Base-by-base conservation (phyloP, 164 flowering plant species). In the Aristolochia californica region DNA sequence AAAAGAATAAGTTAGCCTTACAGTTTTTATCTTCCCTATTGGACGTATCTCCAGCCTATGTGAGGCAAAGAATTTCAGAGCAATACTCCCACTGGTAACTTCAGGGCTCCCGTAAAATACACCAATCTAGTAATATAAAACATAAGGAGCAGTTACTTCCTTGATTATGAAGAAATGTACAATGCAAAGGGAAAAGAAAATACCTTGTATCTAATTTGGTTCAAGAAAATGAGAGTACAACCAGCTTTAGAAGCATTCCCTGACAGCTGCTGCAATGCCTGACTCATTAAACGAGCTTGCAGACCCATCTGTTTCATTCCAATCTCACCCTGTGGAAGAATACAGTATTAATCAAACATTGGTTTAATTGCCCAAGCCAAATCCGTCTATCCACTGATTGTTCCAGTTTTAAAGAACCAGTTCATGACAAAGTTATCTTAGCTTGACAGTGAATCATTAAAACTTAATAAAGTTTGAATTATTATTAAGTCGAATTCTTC, bases 211-310 rank as follows among this genome's bases (percentile, higher is more conserved):
- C 98, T 79, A 57, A 88, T 93, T 67, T 93, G 97, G 69, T 88
- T 88, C 67, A 93, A 70, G 66, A 93, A 88, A 58, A 93, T 83
- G 38, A 88, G 84, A 43, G 97, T 85, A 59, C 95, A 93, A 43
- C 94, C 97, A 67, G 97, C 98, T 81, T 93, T 93, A 11, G 97
- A 93, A 58, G 97, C 97, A 83, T 93, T 93, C 62, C 97, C 97
- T 2, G 98, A 93, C 98, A 22, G 88, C 70, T 93, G 88, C 64
- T 95, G 97, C 77, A 93, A 59, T 57, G 98, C 98, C 74, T 88
- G 99, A 66, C 99, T 93, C 98, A 93, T 88, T 48, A 93, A 91
- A 14, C 98, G 94, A 61, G 98, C 98, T 68, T 93, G 98, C 77
- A 93, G 71, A 56, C 98, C 98, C 80, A 93, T 93, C 76, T 88